Base-by-base conservation (phyloP, 495 filamentous ascomycete genomes). In the Acidiella bohemica region DNA sequence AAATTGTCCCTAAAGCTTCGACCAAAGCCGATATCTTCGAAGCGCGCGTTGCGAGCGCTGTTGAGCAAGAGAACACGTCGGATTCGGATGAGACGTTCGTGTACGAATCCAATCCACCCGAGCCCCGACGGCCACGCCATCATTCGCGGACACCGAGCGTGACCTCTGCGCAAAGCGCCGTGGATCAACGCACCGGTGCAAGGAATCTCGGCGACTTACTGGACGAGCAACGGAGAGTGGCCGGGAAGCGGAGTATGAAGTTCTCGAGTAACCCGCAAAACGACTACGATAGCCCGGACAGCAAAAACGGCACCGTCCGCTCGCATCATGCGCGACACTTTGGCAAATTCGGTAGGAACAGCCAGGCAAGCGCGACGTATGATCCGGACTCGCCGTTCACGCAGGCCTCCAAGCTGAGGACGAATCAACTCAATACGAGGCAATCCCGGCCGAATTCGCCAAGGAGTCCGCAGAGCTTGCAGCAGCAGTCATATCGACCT, bases 21-120 rank as follows among this genome's bases (percentile, higher is more conserved):
- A 93, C 86, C 48, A 96, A 95, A 67, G 87, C 92, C 48, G 90
- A 97, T 60, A 84, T 97, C 32, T 97, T 97, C 59, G 90, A 95
- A 63, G 82, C 83, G 39, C 93, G 90, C 62, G 81, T 97, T 25
- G 92, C 90, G 25, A 94, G 78, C 56, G 87, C 88, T 3, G 84
- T 96, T 31, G 86, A 94, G 59, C 75, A 80, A 51, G 84, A 83
- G 27, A 81, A 95, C 59, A 90, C 88, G 6, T 93, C 87, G 12
- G 90, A 93, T 54, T 96, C 92, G 2, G 90, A 95, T 49, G 92
- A 95, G 60, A 96, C 92, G 0, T 97, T 96, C 59, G 88, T 97
- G 3, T 97, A 97, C 63, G 90, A 97, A 62, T 97, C 90, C 8
- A 97, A 97, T 56, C 90, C 92, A 9, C 84, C 84, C 9, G 90